phyloP scores from a whole-genome alignment of 441 rosid species.

The Syzygium malaccense region DNA sequence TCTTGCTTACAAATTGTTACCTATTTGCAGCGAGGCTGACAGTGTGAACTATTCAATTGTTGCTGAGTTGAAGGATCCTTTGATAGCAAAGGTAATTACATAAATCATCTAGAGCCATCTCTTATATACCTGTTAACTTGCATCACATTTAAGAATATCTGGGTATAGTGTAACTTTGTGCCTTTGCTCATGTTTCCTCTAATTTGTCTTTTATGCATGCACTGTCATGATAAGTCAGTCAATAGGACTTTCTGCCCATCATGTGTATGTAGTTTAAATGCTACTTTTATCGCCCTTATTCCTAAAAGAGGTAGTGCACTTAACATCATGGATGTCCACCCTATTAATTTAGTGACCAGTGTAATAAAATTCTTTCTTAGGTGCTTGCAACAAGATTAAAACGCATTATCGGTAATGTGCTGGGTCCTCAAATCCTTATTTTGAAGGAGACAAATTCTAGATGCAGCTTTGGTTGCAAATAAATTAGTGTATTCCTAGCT shows the following conservation, averaged over 20 bases:
- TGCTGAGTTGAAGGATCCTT: conserved; percentile 56
- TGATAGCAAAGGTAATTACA: conserved; percentile 77
- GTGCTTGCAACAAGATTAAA: background rate
- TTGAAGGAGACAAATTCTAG: background rate
- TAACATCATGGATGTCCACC: background rate
- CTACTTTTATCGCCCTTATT: background rate
- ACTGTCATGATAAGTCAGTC: background rate
- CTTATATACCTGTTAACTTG: background rate
- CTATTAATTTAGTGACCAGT: background rate
- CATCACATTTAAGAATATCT: background rate
- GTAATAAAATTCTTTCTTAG: background rate
- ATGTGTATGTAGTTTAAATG: background rate
- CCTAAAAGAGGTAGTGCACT: background rate
- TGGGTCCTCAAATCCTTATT: background rate
- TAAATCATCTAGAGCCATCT: conserved; percentile 8
- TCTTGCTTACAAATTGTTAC: background rate
- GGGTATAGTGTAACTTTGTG: background rate
- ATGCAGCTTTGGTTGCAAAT: background rate
- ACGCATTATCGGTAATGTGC: background rate
- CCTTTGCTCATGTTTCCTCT: background rate
- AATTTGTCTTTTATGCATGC: background rate
- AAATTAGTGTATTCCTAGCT: background rate
- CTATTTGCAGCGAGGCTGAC: conserved; percentile 44
- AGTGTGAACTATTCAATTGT: conserved; percentile 56
- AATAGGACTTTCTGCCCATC: background rate